Evolutionary conservation across 768 basidiomycete genomes (phyloP), one percentile per base, ranked within the genome.

Genomic region (Artomyces pyxidatus): DNA sequence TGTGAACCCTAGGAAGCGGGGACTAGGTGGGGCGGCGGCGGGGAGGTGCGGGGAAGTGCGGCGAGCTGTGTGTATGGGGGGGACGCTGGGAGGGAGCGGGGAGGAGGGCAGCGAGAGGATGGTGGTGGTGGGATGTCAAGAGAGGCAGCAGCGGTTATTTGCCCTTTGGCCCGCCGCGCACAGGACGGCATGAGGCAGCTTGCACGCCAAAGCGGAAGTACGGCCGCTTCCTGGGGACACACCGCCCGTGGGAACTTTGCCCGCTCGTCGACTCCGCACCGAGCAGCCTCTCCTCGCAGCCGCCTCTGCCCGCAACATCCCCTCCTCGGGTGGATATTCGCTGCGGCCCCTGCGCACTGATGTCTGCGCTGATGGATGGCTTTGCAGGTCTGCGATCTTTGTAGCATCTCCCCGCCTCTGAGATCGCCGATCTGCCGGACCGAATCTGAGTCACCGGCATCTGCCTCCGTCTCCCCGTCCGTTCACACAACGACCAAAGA

Each of bases 121-220:
- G 48, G 41, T 44, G 44, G 40, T 9, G 49, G 32, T 16, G 23
- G 19, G 23, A 47, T 16, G 11, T 27, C 35, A 45, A 56, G 52
- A 54, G 45, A 50, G 54, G 52, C 49, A 42, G 47, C 48, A 47
- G 49, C 49, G 53, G 49, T 45, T 47, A 51, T 53, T 53, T 51
- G 53, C 55, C 55, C 55, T 48, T 51, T 54, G 53, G 55, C 55
- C 55, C 50, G 53, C 45, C 44, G 41, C 50, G 51, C 35, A 46
- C 47, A 47, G 52, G 48, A 45, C 17, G 45, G 54, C 55, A 56
- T 54, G 55, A 56, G 55, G 55, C 53, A 14, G 37, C 44, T 48
- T 48, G 40, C 22, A 42, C 38, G 16, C 45, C 27, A 45, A 55
- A 40, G 54, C 54, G 54, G 40, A 48, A 39, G 19, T 21, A 38